phyloP scores from a whole-genome alignment of 2,329 filamentous ascomycete genomes.

The Venturiaceae sp. region DNA sequence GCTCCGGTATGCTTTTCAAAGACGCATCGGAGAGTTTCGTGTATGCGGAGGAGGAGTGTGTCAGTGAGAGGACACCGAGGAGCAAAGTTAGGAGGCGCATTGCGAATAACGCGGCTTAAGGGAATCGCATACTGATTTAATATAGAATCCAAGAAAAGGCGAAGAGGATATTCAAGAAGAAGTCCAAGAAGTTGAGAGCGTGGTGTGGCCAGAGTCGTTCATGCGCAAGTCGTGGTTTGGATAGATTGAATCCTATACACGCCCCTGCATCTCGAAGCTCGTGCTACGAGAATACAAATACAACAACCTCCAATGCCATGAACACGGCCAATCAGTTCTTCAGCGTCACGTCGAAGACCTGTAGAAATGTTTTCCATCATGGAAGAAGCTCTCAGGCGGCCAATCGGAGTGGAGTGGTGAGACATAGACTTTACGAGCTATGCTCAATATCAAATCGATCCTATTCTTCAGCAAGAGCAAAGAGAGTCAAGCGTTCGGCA shows the following conservation, averaged over 20 bases:
- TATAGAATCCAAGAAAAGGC: background rate
- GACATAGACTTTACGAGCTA: background rate
- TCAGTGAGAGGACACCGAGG: slow-evolving; percentile 17
- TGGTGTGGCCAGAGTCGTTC: background rate
- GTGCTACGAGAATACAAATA: background rate
- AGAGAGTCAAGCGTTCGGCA: background rate
- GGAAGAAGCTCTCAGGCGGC: no score
- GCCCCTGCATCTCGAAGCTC: background rate
- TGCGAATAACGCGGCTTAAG: background rate
- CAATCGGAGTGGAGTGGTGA: background rate
- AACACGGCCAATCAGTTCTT: background rate
- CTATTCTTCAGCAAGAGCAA: background rate
- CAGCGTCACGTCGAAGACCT: background rate
- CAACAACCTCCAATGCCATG: background rate
- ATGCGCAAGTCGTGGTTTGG: background rate
- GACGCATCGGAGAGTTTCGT: slow-evolving; percentile 62
- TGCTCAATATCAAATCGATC: background rate
- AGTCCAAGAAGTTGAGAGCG: background rate
- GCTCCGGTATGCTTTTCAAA: slow-evolving; percentile 61
- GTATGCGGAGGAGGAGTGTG: slow-evolving; percentile 35
- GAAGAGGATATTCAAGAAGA: background rate
- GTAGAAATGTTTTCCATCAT: no score
- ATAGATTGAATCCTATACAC: background rate
- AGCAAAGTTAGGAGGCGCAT: background rate
- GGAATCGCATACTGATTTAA: background rate